Conservation (phyloP, 441 rosid genomes). For the Populus tomentosa region DNA sequence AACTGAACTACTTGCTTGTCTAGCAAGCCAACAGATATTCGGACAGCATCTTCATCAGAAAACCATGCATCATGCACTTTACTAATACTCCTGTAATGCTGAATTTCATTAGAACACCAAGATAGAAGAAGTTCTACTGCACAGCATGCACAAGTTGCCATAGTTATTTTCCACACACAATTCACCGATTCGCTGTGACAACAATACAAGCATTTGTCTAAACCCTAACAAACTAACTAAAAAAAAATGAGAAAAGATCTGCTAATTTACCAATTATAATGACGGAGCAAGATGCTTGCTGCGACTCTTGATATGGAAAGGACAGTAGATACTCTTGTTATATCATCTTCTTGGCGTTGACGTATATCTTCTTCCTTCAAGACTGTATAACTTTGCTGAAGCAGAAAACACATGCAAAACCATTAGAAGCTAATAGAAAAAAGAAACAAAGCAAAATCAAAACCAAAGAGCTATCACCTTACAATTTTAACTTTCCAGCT, state of each 20-base stretch:
- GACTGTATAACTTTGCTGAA: conserved; percentile 60
- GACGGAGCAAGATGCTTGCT: conserved; percentile 66
- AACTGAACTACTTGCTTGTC: conserved; percentile 37
- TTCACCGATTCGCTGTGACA: not conserved
- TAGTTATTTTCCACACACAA: not conserved
- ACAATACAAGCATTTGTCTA: not conserved
- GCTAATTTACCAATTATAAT: conserved; percentile 56
- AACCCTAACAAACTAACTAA: not conserved
- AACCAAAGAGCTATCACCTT: not conserved
- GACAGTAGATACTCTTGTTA: conserved; percentile 59
- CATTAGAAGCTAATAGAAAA: not conserved
- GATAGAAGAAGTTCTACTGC: not conserved
- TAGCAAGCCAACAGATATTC: conserved; percentile 74
- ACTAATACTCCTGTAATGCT: conserved; percentile 63
- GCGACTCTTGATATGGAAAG: conserved; percentile 63
- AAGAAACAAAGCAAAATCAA: conserved; percentile 4
- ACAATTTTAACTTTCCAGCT: not conserved
- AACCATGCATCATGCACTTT: conserved; percentile 96
- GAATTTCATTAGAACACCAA: conserved; percentile 17
- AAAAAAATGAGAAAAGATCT: not conserved
- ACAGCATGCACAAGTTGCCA: not conserved
- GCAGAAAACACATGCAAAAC: conserved; percentile 19
- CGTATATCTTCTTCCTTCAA: conserved; percentile 69
- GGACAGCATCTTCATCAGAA: conserved; percentile 77
- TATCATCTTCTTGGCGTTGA: conserved; percentile 62